These are phyloP conservation scores for Thalassiosira pacifica DNA, from an alignment of 352 stramenopile genomes.

Conservation along the genomic window DNA sequence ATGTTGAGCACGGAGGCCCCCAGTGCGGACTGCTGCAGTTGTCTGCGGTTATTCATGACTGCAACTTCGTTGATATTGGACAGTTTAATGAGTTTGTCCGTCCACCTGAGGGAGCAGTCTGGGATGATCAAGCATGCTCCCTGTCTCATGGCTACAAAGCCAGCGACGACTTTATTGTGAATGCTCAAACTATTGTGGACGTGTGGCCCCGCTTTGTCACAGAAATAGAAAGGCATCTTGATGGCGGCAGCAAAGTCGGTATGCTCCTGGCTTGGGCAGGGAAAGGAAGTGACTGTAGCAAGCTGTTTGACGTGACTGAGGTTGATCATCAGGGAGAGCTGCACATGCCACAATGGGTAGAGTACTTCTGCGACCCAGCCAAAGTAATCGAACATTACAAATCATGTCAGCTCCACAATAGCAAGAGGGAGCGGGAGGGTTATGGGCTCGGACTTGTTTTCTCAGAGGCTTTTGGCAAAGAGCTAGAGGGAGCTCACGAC, in stretches of 20 bases:
- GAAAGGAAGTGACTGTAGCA: slow-evolving; percentile 23
- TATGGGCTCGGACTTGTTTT: slow-evolving; percentile 2
- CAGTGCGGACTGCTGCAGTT: slow-evolving; percentile 13
- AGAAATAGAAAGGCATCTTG: not conserved
- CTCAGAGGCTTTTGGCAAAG: not conserved
- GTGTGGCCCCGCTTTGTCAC: not conserved
- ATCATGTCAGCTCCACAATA: slow-evolving; percentile 13
- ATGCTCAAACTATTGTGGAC: not conserved
- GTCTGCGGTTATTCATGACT: not conserved
- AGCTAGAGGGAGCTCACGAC: slow-evolving; percentile 25
- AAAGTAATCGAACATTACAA: slow-evolving; percentile 27
- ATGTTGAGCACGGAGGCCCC: slow-evolving; percentile 6
- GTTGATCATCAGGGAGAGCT: not conserved
- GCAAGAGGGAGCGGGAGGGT: not conserved
- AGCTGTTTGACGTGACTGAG: slow-evolving; percentile 12
- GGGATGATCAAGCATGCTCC: not conserved
- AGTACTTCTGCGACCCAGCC: slow-evolving; percentile 25
- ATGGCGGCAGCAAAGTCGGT: slow-evolving; percentile 3
- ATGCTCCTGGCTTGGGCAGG: slow-evolving; percentile 12
- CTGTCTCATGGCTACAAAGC: not conserved
- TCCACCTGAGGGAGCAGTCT: not conserved
- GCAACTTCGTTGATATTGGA: not conserved
- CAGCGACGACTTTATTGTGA: not conserved
- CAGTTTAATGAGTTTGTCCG: not conserved
- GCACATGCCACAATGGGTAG: slow-evolving; percentile 8